Conservation (phyloP, 2,329 filamentous ascomycete genomes). For the Monilinia laxa region DNA sequence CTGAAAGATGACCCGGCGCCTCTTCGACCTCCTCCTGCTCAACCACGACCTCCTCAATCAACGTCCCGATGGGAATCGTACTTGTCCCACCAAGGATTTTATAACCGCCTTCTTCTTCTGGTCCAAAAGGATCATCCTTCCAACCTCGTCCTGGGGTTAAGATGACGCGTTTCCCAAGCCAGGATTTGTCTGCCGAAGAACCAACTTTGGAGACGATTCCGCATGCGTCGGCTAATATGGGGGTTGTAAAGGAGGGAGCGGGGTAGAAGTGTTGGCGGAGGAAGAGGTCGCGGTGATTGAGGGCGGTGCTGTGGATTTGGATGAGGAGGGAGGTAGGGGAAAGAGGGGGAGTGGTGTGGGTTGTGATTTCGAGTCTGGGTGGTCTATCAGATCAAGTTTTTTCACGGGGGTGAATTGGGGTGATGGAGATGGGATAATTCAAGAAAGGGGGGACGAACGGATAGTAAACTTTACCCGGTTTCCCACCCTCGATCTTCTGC, state of each 20-base stretch:
- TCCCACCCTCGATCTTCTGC: slow-evolving; percentile 66
- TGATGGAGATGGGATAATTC: slow-evolving; percentile 43
- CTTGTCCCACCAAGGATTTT: slow-evolving; percentile 69
- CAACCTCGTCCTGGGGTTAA: slow-evolving; percentile 78
- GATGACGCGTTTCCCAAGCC: slow-evolving; percentile 68
- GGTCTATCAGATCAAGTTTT: slow-evolving; percentile 28
- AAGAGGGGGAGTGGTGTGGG: slow-evolving; percentile 62
- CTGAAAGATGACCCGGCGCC: slow-evolving; percentile 68
- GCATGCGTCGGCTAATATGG: slow-evolving; percentile 79
- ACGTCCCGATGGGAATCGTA: slow-evolving; percentile 64
- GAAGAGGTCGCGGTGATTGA: slow-evolving; percentile 96
- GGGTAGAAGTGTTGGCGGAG: slow-evolving; percentile 92
- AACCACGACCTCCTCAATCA: slow-evolving; percentile 71
- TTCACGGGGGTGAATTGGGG: slow-evolving; percentile 27
- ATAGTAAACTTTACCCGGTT: slow-evolving; percentile 87
- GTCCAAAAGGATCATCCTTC: slow-evolving; percentile 68
- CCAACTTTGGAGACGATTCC: slow-evolving; percentile 70
- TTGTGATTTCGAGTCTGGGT: slow-evolving; percentile 53
- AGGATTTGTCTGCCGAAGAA: slow-evolving; percentile 49
- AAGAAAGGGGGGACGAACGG: slow-evolving; percentile 62
- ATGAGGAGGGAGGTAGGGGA: slow-evolving; percentile 70
- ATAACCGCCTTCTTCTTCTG: slow-evolving; percentile 64
- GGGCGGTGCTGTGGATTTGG: slow-evolving; percentile 72
- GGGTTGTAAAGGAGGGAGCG: slow-evolving; percentile 72
- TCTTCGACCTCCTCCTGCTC: slow-evolving; percentile 71